These are phyloP conservation scores for Neospermospora avenae DNA, from an alignment of 2,329 filamentous ascomycete genomes.

Conservation along the genomic window DNA sequence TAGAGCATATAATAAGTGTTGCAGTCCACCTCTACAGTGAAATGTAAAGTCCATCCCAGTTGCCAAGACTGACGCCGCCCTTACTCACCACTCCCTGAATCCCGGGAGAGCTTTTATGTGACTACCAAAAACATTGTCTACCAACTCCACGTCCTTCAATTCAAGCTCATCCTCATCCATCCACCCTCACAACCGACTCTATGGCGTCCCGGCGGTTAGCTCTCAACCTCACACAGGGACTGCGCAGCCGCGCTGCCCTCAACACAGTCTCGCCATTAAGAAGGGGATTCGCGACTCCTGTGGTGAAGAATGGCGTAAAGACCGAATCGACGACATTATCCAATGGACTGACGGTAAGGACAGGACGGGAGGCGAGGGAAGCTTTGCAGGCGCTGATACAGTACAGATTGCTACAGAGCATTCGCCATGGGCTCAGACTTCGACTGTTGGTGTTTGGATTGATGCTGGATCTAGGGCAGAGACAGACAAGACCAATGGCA, in stretches of 20 bases:
- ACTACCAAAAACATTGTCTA: constrained; percentile 21
- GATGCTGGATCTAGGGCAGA: constrained; percentile 97
- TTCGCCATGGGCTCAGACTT: constrained; percentile 97
- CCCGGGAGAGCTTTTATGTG: constrained; percentile 13
- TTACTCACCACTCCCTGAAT: neutral
- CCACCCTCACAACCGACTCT: constrained; percentile 27
- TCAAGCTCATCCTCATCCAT: constrained; percentile 21
- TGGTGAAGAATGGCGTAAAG: constrained; percentile 65
- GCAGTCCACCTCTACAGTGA: too few species aligned
- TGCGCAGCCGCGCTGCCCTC: constrained; percentile 83
- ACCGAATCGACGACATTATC: constrained; percentile 94
- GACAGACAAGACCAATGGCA: constrained; percentile 98
- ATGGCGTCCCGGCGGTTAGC: constrained; percentile 98
- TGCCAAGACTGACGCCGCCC: neutral
- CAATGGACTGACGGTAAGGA: constrained; percentile 88
- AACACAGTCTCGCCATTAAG: constrained; percentile 73
- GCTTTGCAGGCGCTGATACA: constrained; percentile 33
- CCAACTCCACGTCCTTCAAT: constrained; percentile 25
- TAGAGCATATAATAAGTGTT: too few species aligned
- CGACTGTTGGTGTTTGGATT: constrained; percentile 98
- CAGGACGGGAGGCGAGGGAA: constrained; percentile 5
- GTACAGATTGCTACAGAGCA: constrained; percentile 91
- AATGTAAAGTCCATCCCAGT: neutral
- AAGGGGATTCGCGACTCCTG: constrained; percentile 87
- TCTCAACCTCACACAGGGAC: constrained; percentile 86